Conservation (phyloP, 306 rosid species). For the Cotoneaster glaucophyllus region DNA sequence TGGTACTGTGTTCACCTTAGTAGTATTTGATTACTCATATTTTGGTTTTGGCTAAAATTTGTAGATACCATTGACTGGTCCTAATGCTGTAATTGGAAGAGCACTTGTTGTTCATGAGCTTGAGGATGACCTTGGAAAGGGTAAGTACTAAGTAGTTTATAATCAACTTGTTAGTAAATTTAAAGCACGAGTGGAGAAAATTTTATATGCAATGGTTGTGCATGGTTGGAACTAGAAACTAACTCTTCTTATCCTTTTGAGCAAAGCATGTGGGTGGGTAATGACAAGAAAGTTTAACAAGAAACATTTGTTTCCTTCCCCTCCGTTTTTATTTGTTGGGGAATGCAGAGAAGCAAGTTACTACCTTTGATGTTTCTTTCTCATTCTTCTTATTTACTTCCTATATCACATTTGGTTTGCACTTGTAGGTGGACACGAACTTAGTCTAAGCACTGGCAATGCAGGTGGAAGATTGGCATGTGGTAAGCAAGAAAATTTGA, state of each 20-base stretch:
- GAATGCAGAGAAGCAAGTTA: neutral
- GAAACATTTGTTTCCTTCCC: neutral
- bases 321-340: neutral
- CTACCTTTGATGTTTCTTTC: neutral
- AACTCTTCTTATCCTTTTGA: neutral
- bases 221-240: slow-evolving; percentile 5
- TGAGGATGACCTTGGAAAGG: slow-evolving; percentile 83
- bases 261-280: neutral
- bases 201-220: neutral
- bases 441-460: slow-evolving; percentile 76
- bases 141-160: slow-evolving; percentile 26
- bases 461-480: slow-evolving; percentile 97
- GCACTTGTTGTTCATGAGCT: slow-evolving; percentile 87
- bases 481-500: slow-evolving; percentile 45
- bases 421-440: slow-evolving; percentile 80
- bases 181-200: neutral
- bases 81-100: slow-evolving; percentile 74
- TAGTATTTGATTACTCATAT: slow-evolving; percentile 5
- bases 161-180: neutral
- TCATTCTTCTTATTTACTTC: slow-evolving; percentile 5
- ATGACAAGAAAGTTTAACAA: neutral
- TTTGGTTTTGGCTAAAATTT: slow-evolving; percentile 2
- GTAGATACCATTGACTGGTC: slow-evolving; percentile 73
- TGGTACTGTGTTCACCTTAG: neutral
- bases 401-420: slow-evolving; percentile 19